These are phyloP conservation scores for Sporothrix sp. DNA, from an alignment of 2,329 filamentous ascomycete species.

Conservation along the genomic window DNA sequence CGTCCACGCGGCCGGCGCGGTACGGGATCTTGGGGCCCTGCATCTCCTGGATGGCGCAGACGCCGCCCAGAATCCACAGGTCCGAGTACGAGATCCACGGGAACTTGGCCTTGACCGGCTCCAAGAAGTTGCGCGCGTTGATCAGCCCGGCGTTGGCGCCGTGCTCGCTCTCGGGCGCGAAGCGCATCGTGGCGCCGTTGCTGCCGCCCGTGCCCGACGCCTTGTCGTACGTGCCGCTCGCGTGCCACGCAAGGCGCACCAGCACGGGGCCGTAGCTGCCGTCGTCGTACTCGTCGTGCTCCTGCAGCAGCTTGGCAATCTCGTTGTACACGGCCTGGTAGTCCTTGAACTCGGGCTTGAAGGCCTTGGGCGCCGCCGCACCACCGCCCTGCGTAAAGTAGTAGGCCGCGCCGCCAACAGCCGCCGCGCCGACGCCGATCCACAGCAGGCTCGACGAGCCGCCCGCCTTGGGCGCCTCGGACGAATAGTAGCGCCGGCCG, in stretches of 20 bases:
- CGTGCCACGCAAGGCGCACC: slow-evolving; percentile 87
- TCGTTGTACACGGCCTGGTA: slow-evolving; percentile 94
- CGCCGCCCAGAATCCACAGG: slow-evolving; percentile 86
- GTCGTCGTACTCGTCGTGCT: slow-evolving; percentile 93
- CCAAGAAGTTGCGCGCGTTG: slow-evolving; percentile 80
- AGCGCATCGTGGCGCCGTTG: slow-evolving; percentile 96
- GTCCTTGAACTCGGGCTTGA: slow-evolving; percentile 71
- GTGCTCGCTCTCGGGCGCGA: slow-evolving; percentile 78
- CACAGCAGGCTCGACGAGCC: slow-evolving; percentile 39
- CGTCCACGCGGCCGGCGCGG: slow-evolving; percentile 76
- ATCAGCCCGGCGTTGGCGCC: slow-evolving; percentile 89
- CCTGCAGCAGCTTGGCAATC: slow-evolving; percentile 68
- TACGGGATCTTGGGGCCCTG: slow-evolving; percentile 79
- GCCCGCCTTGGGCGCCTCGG: slow-evolving; percentile 47
- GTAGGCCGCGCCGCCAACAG: slow-evolving; percentile 56
- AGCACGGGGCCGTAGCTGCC: slow-evolving; percentile 91
- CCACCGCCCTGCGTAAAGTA: slow-evolving; percentile 48
- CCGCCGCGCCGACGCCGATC: slow-evolving; percentile 49
- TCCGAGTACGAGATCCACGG: slow-evolving; percentile 97
- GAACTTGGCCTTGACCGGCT: slow-evolving; percentile 81
- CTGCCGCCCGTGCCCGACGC: slow-evolving; percentile 81
- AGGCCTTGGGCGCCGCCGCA: slow-evolving; percentile 44
- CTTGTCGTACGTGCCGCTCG: slow-evolving; percentile 84
- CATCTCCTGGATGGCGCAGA: slow-evolving; percentile 89
- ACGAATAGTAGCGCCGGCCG: slow-evolving; percentile 71